phyloP scores from a whole-genome alignment of 495 filamentous ascomycete species.

The Cercophora samala region DNA sequence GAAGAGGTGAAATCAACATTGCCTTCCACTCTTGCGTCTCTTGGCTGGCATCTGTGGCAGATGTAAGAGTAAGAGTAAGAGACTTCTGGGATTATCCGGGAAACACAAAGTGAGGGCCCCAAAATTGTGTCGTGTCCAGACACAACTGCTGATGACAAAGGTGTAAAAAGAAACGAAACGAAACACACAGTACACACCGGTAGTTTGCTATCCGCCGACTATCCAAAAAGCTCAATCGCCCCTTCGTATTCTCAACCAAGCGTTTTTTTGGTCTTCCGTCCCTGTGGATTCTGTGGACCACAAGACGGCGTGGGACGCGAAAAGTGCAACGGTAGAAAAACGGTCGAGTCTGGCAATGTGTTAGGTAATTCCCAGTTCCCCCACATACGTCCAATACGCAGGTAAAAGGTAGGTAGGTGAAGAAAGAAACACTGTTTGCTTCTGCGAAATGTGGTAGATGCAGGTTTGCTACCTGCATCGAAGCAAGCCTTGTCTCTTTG shows the following conservation, averaged over 20 bases:
- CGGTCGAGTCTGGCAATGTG: background rate
- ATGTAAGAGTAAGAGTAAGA: too few relatives aligned
- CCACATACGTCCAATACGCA: background rate
- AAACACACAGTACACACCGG: background rate
- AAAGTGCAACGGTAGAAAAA: background rate
- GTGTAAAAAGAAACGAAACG: background rate
- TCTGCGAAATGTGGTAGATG: background rate
- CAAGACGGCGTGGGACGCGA: background rate
- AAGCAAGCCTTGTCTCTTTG: constrained; percentile 7
- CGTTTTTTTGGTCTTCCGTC: background rate
- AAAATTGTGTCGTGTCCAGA: background rate
- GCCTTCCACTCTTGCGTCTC: background rate
- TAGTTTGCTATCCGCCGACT: background rate
- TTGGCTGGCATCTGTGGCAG: too few relatives aligned
- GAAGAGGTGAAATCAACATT: background rate
- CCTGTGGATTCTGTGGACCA: background rate
- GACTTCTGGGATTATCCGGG: too few relatives aligned
- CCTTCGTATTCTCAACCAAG: background rate
- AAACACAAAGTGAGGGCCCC: background rate
- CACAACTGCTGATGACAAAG: background rate
- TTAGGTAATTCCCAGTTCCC: background rate
- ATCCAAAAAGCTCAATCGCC: too few relatives aligned
- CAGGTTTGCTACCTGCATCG: constrained; percentile 13
- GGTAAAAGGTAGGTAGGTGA: background rate
- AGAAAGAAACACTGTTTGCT: constrained; percentile 2